These are phyloP conservation scores for Vanrija sp. DNA, from an alignment of 1,284 basidiomycete species.

Conservation along the genomic window DNA sequence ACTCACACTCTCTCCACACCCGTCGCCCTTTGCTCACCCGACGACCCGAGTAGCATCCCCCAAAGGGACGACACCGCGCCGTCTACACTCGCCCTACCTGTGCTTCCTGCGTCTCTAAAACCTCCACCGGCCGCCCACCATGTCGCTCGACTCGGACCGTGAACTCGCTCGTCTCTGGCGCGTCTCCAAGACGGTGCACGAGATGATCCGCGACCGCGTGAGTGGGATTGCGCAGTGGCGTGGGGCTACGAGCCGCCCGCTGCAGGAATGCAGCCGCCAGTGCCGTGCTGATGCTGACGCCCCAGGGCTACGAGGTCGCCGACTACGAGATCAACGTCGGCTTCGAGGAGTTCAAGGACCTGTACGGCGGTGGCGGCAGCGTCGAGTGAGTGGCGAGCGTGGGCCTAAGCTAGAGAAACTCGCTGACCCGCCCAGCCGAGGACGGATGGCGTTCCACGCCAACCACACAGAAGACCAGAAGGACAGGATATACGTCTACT, in stretches of 20 bases:
- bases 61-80: too few species aligned
- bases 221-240: not conserved
- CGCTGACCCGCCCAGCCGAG: slow-evolving; percentile 59
- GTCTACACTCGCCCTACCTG: not conserved
- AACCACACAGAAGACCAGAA: slow-evolving; percentile 62
- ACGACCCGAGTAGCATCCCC: too few species aligned
- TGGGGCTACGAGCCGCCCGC: not conserved
- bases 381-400: slow-evolving; percentile 33
- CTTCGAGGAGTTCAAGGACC: slow-evolving; percentile 48
- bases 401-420: not conserved
- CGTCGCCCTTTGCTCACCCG: not conserved
- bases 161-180: slow-evolving; percentile 70
- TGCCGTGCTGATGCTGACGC: not conserved
- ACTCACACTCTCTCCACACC: not conserved
- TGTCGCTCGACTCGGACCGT: slow-evolving; percentile 40
- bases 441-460: slow-evolving; percentile 81
- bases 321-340: slow-evolving; percentile 49
- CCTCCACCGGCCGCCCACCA: slow-evolving; percentile 4
- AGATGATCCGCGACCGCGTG: slow-evolving; percentile 86
- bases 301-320: slow-evolving; percentile 46
- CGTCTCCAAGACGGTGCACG: slow-evolving; percentile 93
- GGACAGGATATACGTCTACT: slow-evolving; percentile 90
- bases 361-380: slow-evolving; percentile 36
- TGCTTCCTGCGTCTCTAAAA: not conserved
- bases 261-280: not conserved